These are phyloP conservation scores for Sarocladiaceae sp. DNA, from an alignment of 2,329 filamentous ascomycete species.

Conservation along the genomic window DNA sequence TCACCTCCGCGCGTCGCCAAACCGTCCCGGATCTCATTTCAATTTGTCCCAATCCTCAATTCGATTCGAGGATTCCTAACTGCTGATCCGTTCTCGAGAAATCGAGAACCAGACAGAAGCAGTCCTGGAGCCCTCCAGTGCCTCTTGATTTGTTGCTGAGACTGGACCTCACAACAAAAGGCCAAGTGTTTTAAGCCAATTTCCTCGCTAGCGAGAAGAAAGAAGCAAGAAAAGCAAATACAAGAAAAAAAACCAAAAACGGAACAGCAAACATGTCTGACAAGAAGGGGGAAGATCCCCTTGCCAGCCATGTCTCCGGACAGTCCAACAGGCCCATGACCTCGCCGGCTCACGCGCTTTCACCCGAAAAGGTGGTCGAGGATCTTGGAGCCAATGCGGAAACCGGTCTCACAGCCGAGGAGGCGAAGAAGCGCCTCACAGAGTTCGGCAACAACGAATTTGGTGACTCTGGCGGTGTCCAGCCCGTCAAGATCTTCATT, in stretches of 20 bases:
- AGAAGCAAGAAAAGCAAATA: background rate
- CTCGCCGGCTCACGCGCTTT: slow-evolving; percentile 51
- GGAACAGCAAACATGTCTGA: slow-evolving; percentile 17
- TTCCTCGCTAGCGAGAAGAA: slow-evolving; percentile 2
- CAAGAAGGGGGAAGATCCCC: slow-evolving; percentile 18
- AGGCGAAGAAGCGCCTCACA: slow-evolving; percentile 48
- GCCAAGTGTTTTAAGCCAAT: background rate
- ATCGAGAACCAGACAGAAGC: no score
- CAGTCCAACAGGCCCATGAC: slow-evolving; percentile 33
- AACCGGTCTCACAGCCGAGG: slow-evolving; percentile 48
- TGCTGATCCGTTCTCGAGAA: background rate
- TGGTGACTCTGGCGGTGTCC: slow-evolving; percentile 53
- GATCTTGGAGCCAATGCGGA: slow-evolving; percentile 51
- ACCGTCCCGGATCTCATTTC: slow-evolving; percentile 2
- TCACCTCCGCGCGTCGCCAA: slow-evolving; percentile 1
- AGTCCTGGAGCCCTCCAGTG: no score
- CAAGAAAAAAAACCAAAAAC: slow-evolving; percentile 1
- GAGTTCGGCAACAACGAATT: slow-evolving; percentile 58
- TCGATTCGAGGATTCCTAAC: background rate
- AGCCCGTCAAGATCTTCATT: slow-evolving; percentile 56
- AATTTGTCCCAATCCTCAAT: background rate
- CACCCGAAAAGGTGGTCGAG: slow-evolving; percentile 40
- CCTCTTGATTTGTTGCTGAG: background rate
- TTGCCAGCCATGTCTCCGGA: slow-evolving; percentile 20
- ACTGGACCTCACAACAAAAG: background rate